Percentiles rank a stretch among this genome's conserved stretches.
These are phyloP conservation scores for Apiospora malaysiana DNA, from an alignment of 2,329 filamentous ascomycete species.

Conservation along the genomic window DNA sequence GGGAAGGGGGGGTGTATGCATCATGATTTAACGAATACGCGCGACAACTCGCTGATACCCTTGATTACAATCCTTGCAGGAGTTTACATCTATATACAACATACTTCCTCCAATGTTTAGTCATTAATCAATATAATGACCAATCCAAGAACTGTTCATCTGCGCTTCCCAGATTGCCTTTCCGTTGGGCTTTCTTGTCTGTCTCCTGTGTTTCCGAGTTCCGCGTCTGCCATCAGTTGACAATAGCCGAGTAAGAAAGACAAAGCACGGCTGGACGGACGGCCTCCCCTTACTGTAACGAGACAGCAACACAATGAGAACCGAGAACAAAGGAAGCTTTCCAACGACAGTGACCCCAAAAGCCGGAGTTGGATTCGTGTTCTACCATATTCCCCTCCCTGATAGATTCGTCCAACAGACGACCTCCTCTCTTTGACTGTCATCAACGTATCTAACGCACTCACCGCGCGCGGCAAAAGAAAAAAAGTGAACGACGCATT, in stretches of 20 bases:
- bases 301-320: background rate
- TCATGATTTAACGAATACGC: background rate
- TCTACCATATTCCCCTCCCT: background rate
- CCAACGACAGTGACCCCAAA: background rate
- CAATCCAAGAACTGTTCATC: background rate
- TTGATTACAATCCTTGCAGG: background rate
- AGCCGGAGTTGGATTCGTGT: background rate
- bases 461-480: background rate
- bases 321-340: background rate
- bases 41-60: conserved; percentile 8
- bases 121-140: conserved; percentile 13
- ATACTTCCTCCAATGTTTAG: background rate
- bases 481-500: background rate
- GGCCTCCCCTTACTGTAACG: background rate
- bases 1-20: no score
- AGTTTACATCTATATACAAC: background rate
- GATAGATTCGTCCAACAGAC: no score
- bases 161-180: no score
- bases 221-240: background rate
- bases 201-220: background rate
- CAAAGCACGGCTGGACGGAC: background rate
- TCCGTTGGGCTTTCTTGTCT: no score
- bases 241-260: background rate
- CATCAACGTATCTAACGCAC: background rate
- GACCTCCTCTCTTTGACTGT: background rate